Evolutionary conservation across 2,329 filamentous ascomycete species (phyloP).

Genomic region (Cercospora canescens): DNA sequence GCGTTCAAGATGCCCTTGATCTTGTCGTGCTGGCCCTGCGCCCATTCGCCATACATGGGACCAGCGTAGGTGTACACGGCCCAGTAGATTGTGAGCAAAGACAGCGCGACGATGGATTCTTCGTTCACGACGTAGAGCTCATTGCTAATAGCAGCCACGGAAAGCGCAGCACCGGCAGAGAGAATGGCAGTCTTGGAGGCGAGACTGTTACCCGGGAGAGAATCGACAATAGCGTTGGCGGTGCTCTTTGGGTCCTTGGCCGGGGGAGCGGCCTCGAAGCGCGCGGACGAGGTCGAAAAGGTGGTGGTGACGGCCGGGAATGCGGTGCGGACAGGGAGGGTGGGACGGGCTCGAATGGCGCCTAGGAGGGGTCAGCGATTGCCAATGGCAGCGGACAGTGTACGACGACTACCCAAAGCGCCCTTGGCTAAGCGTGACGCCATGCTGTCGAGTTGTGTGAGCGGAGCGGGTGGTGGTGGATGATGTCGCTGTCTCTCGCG

Average conservation of each 20-base stretch:
- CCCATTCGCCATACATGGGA: slow-evolving; percentile 90
- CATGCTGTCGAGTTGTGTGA: slow-evolving; percentile 68
- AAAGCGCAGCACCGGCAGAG: slow-evolving; percentile 85
- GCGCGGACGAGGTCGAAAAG: slow-evolving; percentile 64
- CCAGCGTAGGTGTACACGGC: slow-evolving; percentile 92
- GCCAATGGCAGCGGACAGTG: slow-evolving; percentile 14
- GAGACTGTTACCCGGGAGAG: slow-evolving; percentile 87
- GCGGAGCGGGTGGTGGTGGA: slow-evolving; percentile 15
- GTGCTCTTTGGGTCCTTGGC: slow-evolving; percentile 92
- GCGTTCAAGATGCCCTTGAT: slow-evolving; percentile 94
- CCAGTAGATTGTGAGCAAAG: slow-evolving; percentile 88
- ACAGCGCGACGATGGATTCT: slow-evolving; percentile 93
- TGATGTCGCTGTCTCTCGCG: slow-evolving; percentile 14
- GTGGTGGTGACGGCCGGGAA: slow-evolving; percentile 71
- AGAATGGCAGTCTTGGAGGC: slow-evolving; percentile 97
- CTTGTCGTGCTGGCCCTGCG: slow-evolving; percentile 82
- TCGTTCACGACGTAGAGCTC: slow-evolving; percentile 99
- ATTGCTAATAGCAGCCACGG: slow-evolving; percentile 95
- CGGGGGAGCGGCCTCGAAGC: slow-evolving; percentile 59
- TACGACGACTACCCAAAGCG: slow-evolving; percentile 75
- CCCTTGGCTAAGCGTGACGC: slow-evolving; percentile 96
- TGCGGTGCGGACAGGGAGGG: slow-evolving; percentile 72
- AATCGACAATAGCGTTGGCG: slow-evolving; percentile 91
- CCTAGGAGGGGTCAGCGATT: slow-evolving; percentile 55
- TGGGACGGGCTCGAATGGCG: slow-evolving; percentile 72